Evolutionary conservation across 352 stramenopile genomes (phyloP).

Genomic region (Pythium volutum): DNA sequence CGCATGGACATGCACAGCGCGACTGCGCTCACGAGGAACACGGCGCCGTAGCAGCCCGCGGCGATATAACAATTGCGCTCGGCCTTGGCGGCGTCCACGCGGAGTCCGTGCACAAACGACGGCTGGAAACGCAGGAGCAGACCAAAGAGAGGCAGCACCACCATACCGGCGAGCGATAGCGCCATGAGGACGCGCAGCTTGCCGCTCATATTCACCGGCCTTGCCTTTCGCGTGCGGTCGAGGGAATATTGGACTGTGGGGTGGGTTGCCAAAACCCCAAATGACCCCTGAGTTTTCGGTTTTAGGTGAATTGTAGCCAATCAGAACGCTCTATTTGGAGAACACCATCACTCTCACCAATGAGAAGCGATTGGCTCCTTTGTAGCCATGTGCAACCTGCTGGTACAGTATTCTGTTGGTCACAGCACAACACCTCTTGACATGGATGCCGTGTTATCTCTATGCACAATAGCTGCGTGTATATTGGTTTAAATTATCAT

Average conservation of each 20-base stretch:
- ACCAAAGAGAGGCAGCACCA: slow-evolving; percentile 54
- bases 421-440: too few species aligned
- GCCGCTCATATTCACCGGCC: slow-evolving; percentile 23
- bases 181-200: slow-evolving; percentile 36
- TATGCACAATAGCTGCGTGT: neutral
- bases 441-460: neutral
- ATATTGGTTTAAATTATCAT: slow-evolving; percentile 3
- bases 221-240: neutral
- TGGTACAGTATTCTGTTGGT: too few species aligned
- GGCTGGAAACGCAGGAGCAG: slow-evolving; percentile 57
- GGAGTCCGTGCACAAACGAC: slow-evolving; percentile 52
- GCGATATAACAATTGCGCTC: slow-evolving; percentile 67
- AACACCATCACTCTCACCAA: slow-evolving; percentile 21
- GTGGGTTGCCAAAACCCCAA: slow-evolving; percentile 4
- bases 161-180: slow-evolving; percentile 45
- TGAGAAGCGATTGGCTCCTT: neutral
- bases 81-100: slow-evolving; percentile 33
- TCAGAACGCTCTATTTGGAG: slow-evolving; percentile 4
- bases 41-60: slow-evolving; percentile 41
- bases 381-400: neutral
- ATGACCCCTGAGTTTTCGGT: slow-evolving; percentile 12
- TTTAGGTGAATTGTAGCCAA: slow-evolving; percentile 15
- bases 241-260: neutral
- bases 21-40: slow-evolving; percentile 35
- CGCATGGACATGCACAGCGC: slow-evolving; percentile 25